These are phyloP conservation scores for Ilex paraguariensis DNA, from an alignment of 305 asterid genomes.

Conservation along the genomic window DNA sequence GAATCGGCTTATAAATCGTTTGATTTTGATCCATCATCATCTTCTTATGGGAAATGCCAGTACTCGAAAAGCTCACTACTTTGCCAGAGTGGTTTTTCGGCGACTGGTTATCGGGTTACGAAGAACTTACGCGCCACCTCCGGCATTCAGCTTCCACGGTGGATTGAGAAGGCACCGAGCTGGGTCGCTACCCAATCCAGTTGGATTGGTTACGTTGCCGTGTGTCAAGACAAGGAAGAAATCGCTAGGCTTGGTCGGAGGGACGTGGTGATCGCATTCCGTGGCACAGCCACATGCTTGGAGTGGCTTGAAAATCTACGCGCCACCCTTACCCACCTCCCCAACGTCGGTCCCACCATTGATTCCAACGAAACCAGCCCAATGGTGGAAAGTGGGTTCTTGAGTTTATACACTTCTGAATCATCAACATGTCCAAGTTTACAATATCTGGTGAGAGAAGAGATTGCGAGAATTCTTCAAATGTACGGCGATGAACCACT, in stretches of 20 bases:
- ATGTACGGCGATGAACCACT: constrained; percentile 45
- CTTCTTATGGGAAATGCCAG: constrained; percentile 38
- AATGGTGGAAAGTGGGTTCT: constrained; percentile 81
- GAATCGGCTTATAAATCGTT: constrained; percentile 76
- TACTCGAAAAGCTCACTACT: constrained; percentile 40
- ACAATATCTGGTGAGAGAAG: constrained; percentile 39
- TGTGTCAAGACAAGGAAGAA: constrained; percentile 61
- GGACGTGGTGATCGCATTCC: constrained; percentile 77
- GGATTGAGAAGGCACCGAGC: constrained; percentile 43
- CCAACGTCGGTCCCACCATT: background rate
- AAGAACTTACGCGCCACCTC: constrained; percentile 59
- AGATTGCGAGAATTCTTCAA: constrained; percentile 31
- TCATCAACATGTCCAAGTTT: constrained; percentile 36
- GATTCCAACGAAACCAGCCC: constrained; percentile 19
- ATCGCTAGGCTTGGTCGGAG: constrained; percentile 72
- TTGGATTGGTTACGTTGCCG: constrained; percentile 92
- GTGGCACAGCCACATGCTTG: constrained; percentile 77
- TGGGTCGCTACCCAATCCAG: constrained; percentile 54
- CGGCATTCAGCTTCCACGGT: constrained; percentile 48
- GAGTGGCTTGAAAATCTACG: constrained; percentile 91
- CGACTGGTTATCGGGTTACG: constrained; percentile 43
- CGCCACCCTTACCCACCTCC: constrained; percentile 32
- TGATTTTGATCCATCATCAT: constrained; percentile 63
- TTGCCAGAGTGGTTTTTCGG: constrained; percentile 23
- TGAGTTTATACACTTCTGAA: constrained; percentile 69